Evolutionary conservation across 352 stramenopile species (phyloP).

Genomic region (Pythium monospermum): DNA sequence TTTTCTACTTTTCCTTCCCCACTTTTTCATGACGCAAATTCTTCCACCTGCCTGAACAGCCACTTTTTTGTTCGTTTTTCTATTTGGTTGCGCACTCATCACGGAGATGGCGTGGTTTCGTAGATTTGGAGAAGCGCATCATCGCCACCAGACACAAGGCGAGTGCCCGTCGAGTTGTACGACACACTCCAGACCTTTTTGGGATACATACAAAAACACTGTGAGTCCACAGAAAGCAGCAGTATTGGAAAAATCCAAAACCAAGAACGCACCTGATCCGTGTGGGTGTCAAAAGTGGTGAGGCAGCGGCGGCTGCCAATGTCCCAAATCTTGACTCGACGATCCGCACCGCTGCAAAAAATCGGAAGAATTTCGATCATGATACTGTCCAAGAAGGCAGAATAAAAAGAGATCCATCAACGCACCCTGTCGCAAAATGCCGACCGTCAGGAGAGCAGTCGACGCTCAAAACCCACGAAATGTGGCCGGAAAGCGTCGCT

Average conservation of each 20-base stretch:
- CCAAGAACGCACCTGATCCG: constrained; percentile 75
- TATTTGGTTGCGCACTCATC: too few species aligned
- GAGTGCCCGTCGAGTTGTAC: constrained; percentile 81
- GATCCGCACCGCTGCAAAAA: constrained; percentile 62
- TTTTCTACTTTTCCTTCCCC: too few species aligned
- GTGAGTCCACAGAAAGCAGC: neutral
- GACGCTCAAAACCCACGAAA: constrained; percentile 86
- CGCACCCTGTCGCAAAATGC: constrained; percentile 83
- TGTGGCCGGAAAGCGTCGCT: constrained; percentile 82
- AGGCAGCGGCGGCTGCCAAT: constrained; percentile 83
- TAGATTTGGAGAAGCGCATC: constrained; percentile 88
- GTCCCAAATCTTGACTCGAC: constrained; percentile 92
- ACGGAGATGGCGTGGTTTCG: constrained; percentile 49
- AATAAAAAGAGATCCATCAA: neutral
- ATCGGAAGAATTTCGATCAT: neutral
- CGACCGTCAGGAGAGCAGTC: constrained; percentile 75
- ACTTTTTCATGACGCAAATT: too few species aligned
- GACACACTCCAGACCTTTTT: constrained; percentile 90
- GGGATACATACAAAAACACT: too few species aligned
- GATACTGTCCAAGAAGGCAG: too few species aligned
- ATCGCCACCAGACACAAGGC: constrained; percentile 86
- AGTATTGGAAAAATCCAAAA: too few species aligned
- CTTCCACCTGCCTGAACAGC: too few species aligned
- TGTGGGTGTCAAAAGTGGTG: constrained; percentile 88
- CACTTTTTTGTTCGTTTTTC: too few species aligned